Percentiles rank a stretch among this genome's conserved stretches.
Evolutionary conservation across 2,329 filamentous ascomycete genomes (phyloP).

Genomic region (Didymellaceae sp.): DNA sequence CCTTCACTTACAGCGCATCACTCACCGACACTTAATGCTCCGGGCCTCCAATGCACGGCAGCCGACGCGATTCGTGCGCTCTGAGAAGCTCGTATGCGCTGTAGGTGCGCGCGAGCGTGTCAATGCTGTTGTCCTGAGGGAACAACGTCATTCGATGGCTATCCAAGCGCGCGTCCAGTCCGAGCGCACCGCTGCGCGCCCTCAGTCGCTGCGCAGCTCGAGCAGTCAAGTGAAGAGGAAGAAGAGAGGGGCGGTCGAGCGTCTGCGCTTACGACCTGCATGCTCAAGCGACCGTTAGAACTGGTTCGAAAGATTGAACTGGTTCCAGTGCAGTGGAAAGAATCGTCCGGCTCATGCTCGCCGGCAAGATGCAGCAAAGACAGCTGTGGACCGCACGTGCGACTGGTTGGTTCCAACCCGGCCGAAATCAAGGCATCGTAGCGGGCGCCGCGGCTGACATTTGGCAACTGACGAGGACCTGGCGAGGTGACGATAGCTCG

Average conservation of each 20-base stretch:
- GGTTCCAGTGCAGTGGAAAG: constrained; percentile 7
- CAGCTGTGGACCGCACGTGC: constrained; percentile 13
- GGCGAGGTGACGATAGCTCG: constrained; percentile 12
- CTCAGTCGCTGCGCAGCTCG: constrained; percentile 16
- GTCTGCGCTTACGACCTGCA: constrained; percentile 8
- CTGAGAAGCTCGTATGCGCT: constrained; percentile 13
- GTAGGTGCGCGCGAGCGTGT: constrained; percentile 20
- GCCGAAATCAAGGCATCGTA: constrained; percentile 14
- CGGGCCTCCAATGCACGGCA: constrained; percentile 4
- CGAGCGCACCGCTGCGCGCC: constrained; percentile 25
- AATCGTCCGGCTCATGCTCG: constrained; percentile 6
- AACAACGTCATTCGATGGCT: constrained; percentile 25
- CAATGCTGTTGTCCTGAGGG: constrained; percentile 19
- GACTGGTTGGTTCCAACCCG: constrained; percentile 2
- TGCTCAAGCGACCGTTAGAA: constrained; percentile 9
- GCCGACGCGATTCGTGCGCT: constrained; percentile 22
- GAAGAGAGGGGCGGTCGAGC: neutral
- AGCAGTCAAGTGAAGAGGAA: neutral
- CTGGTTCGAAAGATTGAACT: neutral
- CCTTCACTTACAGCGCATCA: constrained; percentile 15
- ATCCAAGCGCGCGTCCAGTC: constrained; percentile 21
- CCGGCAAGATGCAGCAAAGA: neutral
- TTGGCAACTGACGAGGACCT: constrained; percentile 5
- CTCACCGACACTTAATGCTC: constrained; percentile 17
- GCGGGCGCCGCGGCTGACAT: constrained; percentile 4